Base-by-base conservation (phyloP, 306 rosid species). In the Sicyos edulis region DNA sequence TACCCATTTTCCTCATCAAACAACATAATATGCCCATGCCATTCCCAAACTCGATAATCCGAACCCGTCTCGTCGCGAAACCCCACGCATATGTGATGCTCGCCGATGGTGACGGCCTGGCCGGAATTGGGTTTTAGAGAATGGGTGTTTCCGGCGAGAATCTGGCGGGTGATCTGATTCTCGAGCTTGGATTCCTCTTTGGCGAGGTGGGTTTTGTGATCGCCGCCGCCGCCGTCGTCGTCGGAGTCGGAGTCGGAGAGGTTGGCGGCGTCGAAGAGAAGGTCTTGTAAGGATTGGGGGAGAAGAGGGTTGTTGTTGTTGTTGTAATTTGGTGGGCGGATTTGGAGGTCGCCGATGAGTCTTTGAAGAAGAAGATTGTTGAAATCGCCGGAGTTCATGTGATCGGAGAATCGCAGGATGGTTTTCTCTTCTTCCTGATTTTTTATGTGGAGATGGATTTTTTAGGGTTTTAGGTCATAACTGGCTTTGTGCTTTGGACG, bases 1-100 rank as follows among this genome's bases (percentile, higher is more conserved):
- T 87, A 93, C 0, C 96, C 97, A 20, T 80, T 75, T 24, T 91
- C 95, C 3, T 91, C 99, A 21, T 80, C 88, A 14, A 85, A 91
- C 12, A 87, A 52, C 99, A 91, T 91, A 63, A 93, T 75, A 20
- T 93, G 99, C 0, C 99, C 99, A 54, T 93, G 99, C 99, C 99
- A 93, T 86, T 93, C 99, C 99, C 99, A 93, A 0, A 91, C 96
- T 55, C 96, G 79, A 70, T 91, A 93, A 8, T 89, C 95, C 10
- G 96, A 86, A 3, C 75, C 92, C 75, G 83, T 81, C 34, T 93
- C 99, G 54, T 84, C 87, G 7, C 88, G 96, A 74, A 84, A 88
- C 17, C 91, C 92, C 10, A 93, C 95, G 72, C 97, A 91, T 1
- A 93, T 82, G 70, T 85, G 92, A 76, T 87, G 91, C 59, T 91